These are phyloP conservation scores for Colletotrichum sp. DNA, from an alignment of 2,329 filamentous ascomycete species.

Conservation along the genomic window DNA sequence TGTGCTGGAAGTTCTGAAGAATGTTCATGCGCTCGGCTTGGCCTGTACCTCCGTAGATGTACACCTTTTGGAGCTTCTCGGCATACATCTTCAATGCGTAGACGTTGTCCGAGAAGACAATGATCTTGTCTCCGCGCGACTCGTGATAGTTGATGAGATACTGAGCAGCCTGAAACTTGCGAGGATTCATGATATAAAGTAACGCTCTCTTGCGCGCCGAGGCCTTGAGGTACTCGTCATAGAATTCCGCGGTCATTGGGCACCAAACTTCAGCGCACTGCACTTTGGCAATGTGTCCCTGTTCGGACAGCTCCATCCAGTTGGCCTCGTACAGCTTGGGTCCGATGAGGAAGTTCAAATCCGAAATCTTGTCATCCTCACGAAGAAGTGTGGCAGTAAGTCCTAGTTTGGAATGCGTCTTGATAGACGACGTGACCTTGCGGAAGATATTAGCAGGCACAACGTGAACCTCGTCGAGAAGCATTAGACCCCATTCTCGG, in stretches of 20 bases:
- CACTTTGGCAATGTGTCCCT: conserved; percentile 95
- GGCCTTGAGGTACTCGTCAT: conserved; percentile 86
- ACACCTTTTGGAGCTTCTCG: conserved; percentile 81
- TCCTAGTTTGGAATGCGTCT: conserved; percentile 93
- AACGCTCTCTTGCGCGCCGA: conserved; percentile 53
- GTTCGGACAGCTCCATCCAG: conserved; percentile 98
- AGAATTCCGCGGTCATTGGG: conserved; percentile 98
- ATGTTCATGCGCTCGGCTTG: conserved; percentile 87
- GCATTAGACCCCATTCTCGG: conserved; percentile 96
- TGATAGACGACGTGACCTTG: conserved; percentile 90
- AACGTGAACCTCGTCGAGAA: conserved; percentile 97
- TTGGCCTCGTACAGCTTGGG: conserved; percentile 98
- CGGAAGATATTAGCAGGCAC: conserved; percentile 96
- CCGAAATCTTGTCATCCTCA: conserved; percentile 98
- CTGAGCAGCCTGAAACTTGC: conserved; percentile 96
- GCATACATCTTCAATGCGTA: conserved; percentile 90
- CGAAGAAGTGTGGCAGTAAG: conserved; percentile 91
- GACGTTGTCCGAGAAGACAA: conserved; percentile 97
- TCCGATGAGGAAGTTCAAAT: conserved; percentile 96
- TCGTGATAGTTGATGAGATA: conserved; percentile 99
- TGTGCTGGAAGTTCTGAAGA: conserved; percentile 93
- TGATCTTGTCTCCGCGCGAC: conserved; percentile 92
- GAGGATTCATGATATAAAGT: conserved; percentile 96
- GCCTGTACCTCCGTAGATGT: conserved; percentile 87
- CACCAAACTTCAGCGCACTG: conserved; percentile 99